Conservation (phyloP, 495 filamentous ascomycete species). For the Aspergillus nidulans region DNA sequence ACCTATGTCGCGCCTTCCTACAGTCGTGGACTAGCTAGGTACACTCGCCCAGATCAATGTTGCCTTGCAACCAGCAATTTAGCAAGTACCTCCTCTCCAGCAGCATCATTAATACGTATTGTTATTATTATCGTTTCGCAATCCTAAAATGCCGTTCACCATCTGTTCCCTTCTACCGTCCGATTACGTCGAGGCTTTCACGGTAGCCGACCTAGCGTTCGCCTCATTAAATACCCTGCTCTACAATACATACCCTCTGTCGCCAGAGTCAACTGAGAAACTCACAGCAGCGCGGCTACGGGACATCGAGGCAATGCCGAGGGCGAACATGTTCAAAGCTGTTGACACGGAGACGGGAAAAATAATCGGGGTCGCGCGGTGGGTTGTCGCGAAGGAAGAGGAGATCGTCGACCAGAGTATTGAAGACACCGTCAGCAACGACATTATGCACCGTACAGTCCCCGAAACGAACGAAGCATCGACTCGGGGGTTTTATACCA, state of each 20-base stretch:
- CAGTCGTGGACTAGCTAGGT: too few relatives aligned
- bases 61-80: too few relatives aligned
- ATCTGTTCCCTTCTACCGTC: not conserved
- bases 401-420: conserved; percentile 1
- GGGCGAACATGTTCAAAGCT: conserved; percentile 6
- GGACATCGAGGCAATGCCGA: not conserved
- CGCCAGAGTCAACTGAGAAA: not conserved
- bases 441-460: not conserved
- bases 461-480: conserved; percentile 6
- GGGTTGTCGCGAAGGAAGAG: conserved; percentile 16
- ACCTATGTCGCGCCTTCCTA: too few relatives aligned
- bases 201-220: not conserved
- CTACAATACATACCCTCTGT: not conserved
- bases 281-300: not conserved
- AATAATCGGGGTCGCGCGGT: conserved; percentile 23
- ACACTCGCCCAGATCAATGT: too few relatives aligned
- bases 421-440: not conserved
- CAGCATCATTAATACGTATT: too few relatives aligned
- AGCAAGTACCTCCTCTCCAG: too few relatives aligned
- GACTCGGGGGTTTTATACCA: not conserved
- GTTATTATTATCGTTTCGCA: not conserved
- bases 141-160: not conserved
- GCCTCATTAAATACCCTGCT: not conserved
- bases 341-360: conserved; percentile 16
- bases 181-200: not conserved